Conservation (phyloP, 768 basidiomycete species). For the Phanerodontia chrysosporium region DNA sequence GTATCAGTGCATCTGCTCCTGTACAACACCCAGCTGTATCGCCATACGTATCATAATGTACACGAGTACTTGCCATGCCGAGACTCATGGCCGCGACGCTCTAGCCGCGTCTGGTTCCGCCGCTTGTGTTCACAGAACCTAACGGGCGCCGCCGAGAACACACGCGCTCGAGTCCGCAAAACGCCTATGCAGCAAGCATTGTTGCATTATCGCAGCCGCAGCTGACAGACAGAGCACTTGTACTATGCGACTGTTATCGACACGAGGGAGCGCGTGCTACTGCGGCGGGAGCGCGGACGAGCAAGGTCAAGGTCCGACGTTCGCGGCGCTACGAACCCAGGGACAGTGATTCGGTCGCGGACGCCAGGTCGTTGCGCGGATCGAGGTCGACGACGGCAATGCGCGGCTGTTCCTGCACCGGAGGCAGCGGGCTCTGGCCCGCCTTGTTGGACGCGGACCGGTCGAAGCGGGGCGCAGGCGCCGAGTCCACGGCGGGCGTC, state of each 20-base stretch:
- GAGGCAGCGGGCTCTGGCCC: background rate
- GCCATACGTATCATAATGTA: background rate
- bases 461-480: background rate
- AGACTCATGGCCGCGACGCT: background rate
- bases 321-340: background rate
- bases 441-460: background rate
- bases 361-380: background rate
- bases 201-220: background rate
- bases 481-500: background rate
- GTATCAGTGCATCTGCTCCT: background rate
- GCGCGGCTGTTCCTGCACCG: conserved; percentile 1
- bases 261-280: background rate
- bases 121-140: background rate
- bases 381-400: conserved; percentile 8
- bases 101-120: background rate
- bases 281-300: background rate
- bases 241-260: background rate
- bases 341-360: conserved; percentile 6
- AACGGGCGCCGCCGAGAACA: background rate
- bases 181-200: background rate
- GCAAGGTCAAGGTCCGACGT: background rate
- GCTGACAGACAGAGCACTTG: background rate
- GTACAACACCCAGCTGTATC: background rate
- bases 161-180: background rate
- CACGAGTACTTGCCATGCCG: background rate